Percentiles rank a stretch among this genome's conserved stretches.
Conservation (phyloP, 495 filamentous ascomycete species). For the Penicillium mononematosum region DNA sequence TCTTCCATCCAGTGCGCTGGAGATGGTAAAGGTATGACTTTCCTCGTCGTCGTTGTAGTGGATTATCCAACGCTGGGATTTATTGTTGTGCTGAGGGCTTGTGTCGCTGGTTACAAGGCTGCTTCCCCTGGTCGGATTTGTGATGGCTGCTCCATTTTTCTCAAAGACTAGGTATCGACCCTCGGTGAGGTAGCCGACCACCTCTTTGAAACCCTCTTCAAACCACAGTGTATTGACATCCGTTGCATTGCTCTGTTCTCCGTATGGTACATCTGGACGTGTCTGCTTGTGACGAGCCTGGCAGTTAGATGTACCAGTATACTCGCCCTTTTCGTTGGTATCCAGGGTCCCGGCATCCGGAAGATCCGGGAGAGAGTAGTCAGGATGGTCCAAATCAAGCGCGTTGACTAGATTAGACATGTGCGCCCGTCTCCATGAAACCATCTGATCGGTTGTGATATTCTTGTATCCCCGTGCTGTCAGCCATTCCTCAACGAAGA, state of each 20-base stretch:
- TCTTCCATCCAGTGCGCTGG: constrained; percentile 48
- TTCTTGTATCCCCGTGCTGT: constrained; percentile 49
- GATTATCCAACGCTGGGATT: constrained; percentile 51
- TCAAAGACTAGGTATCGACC: constrained; percentile 48
- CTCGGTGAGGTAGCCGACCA: constrained; percentile 53
- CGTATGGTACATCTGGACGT: constrained; percentile 50
- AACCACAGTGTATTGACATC: constrained; percentile 38
- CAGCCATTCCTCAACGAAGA: constrained; percentile 56
- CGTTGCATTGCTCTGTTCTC: constrained; percentile 34
- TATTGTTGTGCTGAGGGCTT: constrained; percentile 35
- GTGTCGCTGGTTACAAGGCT: constrained; percentile 33
- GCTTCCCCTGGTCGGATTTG: constrained; percentile 20
- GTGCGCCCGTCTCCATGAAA: constrained; percentile 50
- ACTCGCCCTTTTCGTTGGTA: constrained; percentile 35
- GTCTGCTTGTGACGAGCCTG: constrained; percentile 33
- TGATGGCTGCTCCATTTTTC: constrained; percentile 33
- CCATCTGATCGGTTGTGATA: constrained; percentile 49
- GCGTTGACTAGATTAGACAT: constrained; percentile 57
- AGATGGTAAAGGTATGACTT: constrained; percentile 45
- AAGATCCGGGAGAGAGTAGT: constrained; percentile 45
- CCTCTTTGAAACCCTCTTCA: constrained; percentile 53
- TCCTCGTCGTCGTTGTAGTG: constrained; percentile 43
- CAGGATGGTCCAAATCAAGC: constrained; percentile 52
- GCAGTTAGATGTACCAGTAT: constrained; percentile 46
- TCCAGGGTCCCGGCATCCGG: constrained; percentile 43